Evolutionary conservation across 495 filamentous ascomycete species (phyloP), one percentile per base, ranked within the genome.

Genomic region (Parmelia sp.): DNA sequence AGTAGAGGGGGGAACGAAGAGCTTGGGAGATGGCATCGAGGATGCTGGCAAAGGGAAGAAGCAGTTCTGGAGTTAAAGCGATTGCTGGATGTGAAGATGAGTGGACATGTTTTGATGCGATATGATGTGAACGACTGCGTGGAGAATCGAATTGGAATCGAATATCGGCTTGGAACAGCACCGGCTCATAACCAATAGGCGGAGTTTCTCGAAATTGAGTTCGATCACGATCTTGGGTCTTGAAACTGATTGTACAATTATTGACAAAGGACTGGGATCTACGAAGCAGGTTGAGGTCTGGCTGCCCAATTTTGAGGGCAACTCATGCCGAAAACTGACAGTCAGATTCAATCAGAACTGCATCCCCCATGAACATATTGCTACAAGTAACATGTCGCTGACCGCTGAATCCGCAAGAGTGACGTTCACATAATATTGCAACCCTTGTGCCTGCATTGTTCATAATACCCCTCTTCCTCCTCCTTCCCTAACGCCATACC

Each of bases 11-110:
- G 45, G 84, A 77, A 5, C 76, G 76, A 74, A 90, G 93, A 17
- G 93, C 82, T 17, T 92, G 82, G 25, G 57, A 88, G 79, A 83
- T 72, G 86, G 86, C 0, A 80, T 88, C 44, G 86, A 90, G 77
- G 78, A 88, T 71, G 86, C 87, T 35, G 87, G 87, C 5, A 76
- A 89, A 86, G 70, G 91, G 85, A 40, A 91, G 85, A 66, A 83
- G 80, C 63, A 80, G 81, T 33, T 92, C 81, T 25, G 74, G 86
- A 81, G 3, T 78, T 40, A 77, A 73, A 10, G 77, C 74, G 3
- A 82, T 80, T 0, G 89, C 88, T 0, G 85, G 83, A 74, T 44
- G 66, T 9, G 94, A 93, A 88, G 93, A 66, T 31, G 53, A 21
- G 5, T 44, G 15, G 40, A 14, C 8, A 35, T 29, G 11, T n/a